Base-by-base conservation (phyloP, 2,329 filamentous ascomycete genomes). In the Penicillium sp. region DNA sequence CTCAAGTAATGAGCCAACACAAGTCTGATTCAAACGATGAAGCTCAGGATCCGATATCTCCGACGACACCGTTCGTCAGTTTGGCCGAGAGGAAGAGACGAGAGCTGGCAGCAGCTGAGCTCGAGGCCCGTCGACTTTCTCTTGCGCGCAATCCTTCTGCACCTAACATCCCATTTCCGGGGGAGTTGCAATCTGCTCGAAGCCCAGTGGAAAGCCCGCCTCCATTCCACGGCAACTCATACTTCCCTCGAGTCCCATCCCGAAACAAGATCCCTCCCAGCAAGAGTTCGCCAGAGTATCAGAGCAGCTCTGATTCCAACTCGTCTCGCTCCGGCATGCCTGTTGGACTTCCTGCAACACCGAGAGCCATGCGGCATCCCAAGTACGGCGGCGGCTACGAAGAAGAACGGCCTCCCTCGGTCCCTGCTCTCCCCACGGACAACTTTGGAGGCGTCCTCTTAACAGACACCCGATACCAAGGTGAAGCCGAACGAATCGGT, bases 81-180 rank as follows among this genome's bases (percentile, higher is more conserved):
- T 61, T 85, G 78, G 79, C 83, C 30, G 85, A 88, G 54, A 77
- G 82, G 42, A 81, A 83, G 43, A 88, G 86, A 72, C 89, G 87
- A 71, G 88, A 90, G 58, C 77, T 85, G 44, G 88, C 88, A 9
- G 90, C 91, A 7, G 85, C 88, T 43, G 92, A 96, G 70, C 81
- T 97, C 0, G 92, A 96, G 70, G 89, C 94, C 64, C 85, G 92
- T 25, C 86, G 92, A 51, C 84, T 89, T 65, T 96, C 92, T 13
- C 78, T 95, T 24, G 90, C 89, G 18, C 83, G 89, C 49, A 83
- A 90, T 44, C 88, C 90, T 3, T 89, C 88, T 22, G 90, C 86
- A 2, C 90, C 90, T 0, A 76, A 84, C 0, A 95, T 96, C 54
- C 86, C 89, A 5, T 86, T 91, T 58, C 92, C 92, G 0, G 79